phyloP scores from a whole-genome alignment of 2,329 filamentous ascomycete species.

The Aspergillus luchuensis region DNA sequence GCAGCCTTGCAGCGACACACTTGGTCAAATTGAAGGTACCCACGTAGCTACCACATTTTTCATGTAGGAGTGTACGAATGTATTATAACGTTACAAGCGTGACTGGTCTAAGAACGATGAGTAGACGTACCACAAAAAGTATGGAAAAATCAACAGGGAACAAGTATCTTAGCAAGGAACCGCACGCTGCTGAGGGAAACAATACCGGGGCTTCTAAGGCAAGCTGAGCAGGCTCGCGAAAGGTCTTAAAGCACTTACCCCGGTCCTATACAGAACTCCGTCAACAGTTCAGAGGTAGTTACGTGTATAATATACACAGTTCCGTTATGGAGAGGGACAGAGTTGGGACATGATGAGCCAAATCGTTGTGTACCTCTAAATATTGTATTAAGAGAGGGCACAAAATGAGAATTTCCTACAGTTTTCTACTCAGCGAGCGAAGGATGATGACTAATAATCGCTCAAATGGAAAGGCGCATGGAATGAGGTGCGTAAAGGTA shows the following conservation, averaged over 20 bases:
- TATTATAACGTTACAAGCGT: slow-evolving; percentile 2
- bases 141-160: neutral
- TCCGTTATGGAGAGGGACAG: neutral
- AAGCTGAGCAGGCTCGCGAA: neutral
- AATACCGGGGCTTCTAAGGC: slow-evolving; percentile 1
- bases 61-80: neutral
- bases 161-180: slow-evolving; percentile 5
- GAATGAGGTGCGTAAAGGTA: neutral
- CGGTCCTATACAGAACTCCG: neutral
- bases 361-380: neutral
- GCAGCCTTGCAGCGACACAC: slow-evolving; percentile 2
- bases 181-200: neutral
- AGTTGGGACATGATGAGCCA: neutral
- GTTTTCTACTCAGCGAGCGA: neutral
- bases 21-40: neutral
- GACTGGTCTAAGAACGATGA: neutral
- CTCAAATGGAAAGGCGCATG: neutral
- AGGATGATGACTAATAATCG: neutral
- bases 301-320: slow-evolving; percentile 1
- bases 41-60: neutral
- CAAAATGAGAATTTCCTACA: neutral
- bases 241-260: slow-evolving; percentile 3
- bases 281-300: neutral
- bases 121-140: neutral
- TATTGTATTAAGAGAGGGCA: slow-evolving; percentile 1